phyloP scores from a whole-genome alignment of 2,329 filamentous ascomycete genomes.

The Beauveria sp. region DNA sequence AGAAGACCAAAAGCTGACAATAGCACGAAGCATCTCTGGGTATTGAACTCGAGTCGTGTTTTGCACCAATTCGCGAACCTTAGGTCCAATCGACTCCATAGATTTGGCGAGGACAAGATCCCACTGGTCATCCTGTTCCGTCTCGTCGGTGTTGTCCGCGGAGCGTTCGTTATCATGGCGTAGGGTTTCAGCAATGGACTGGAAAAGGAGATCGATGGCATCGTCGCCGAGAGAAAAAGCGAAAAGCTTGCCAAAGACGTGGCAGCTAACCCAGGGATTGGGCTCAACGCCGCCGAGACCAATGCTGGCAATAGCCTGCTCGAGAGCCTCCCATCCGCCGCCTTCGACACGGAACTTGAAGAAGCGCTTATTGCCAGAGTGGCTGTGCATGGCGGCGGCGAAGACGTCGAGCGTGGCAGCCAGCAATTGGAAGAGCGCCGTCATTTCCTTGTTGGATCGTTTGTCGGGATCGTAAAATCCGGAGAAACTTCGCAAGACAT shows the following conservation, averaged over 20 bases:
- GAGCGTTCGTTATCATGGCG: constrained; percentile 23
- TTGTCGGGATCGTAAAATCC: constrained; percentile 67
- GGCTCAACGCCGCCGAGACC: constrained; percentile 57
- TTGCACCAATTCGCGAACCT: constrained; percentile 42
- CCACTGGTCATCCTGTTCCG: constrained; percentile 31
- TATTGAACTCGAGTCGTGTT: constrained; percentile 48
- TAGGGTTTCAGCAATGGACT: constrained; percentile 35
- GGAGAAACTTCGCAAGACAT: constrained; percentile 61
- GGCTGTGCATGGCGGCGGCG: constrained; percentile 65
- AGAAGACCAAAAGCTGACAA: constrained; percentile 57
- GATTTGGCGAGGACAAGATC: constrained; percentile 30
- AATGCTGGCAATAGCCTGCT: constrained; percentile 63
- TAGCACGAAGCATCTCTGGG: constrained; percentile 54
- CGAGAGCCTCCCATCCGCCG: constrained; percentile 71
- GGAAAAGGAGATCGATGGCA: constrained; percentile 62
- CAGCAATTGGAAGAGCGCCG: constrained; percentile 59
- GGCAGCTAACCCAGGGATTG: constrained; percentile 60
- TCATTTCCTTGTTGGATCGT: constrained; percentile 54
- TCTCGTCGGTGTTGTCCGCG: constrained; percentile 22
- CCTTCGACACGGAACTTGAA: constrained; percentile 70
- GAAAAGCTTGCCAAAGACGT: constrained; percentile 76
- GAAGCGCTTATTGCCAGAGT: constrained; percentile 81
- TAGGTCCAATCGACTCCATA: constrained; percentile 29
- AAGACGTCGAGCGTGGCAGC: constrained; percentile 67
- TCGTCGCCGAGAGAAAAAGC: constrained; percentile 76